Conservation (phyloP, 768 basidiomycete genomes). For the Xerocomellus intermedius region DNA sequence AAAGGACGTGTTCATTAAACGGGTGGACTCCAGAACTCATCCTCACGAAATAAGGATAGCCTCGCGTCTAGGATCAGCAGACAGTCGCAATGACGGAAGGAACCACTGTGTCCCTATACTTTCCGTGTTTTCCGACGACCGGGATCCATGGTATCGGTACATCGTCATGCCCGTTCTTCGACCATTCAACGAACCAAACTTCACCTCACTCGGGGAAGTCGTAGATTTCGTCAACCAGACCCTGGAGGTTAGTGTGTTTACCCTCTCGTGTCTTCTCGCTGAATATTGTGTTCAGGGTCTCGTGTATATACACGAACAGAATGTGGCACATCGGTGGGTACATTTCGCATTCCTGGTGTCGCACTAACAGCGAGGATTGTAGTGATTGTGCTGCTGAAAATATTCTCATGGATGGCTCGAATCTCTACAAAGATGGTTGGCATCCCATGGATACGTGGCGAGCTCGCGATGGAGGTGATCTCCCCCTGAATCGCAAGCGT, state of each 20-base stretch:
- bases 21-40: not conserved
- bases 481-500: constrained; percentile 23
- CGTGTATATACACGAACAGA: constrained; percentile 34
- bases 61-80: not conserved
- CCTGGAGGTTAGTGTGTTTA: constrained; percentile 17
- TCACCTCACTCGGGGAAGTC: constrained; percentile 26
- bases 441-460: constrained; percentile 18
- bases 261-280: not conserved
- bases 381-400: constrained; percentile 31
- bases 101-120: constrained; percentile 29
- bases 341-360: fast-evolving
- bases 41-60: constrained; percentile 1
- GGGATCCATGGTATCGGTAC: constrained; percentile 13
- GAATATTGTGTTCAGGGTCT: constrained; percentile 25
- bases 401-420: constrained; percentile 29
- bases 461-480: constrained; percentile 11
- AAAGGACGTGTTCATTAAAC: constrained; percentile 14
- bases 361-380: not conserved
- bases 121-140: constrained; percentile 9
- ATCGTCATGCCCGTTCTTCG: constrained; percentile 31
- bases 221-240: constrained; percentile 27
- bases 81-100: not conserved
- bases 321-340: constrained; percentile 36
- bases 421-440: constrained; percentile 26
- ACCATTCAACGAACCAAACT: constrained; percentile 23